A percentile compares a stretch with the other conserved stretches of the same genome.
Evolutionary conservation across 2,329 filamentous ascomycete species (phyloP).

Genomic region (Arthroderma sp.): DNA sequence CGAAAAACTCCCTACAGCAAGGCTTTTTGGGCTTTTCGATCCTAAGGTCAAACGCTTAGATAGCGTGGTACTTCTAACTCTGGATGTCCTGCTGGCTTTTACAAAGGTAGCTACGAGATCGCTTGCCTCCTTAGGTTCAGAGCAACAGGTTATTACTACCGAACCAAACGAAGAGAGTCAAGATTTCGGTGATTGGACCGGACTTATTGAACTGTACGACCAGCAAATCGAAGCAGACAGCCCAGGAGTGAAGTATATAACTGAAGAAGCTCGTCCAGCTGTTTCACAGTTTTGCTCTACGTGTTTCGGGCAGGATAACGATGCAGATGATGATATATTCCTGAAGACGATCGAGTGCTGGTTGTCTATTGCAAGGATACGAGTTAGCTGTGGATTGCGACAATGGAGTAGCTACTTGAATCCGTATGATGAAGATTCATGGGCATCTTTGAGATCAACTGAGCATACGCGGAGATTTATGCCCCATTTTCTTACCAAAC

Average conservation of each 20-base stretch:
- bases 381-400: conserved; percentile 34
- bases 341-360: conserved; percentile 42
- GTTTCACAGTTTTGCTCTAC: conserved; percentile 46
- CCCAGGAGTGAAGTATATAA: conserved; percentile 21
- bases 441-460: conserved; percentile 33
- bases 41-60: conserved; percentile 32
- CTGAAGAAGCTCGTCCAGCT: conserved; percentile 34
- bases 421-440: conserved; percentile 39
- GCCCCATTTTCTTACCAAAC: conserved; percentile 32
- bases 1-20: conserved; percentile 30
- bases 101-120: conserved; percentile 17
- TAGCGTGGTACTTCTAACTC: conserved; percentile 34
- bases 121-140: conserved; percentile 10
- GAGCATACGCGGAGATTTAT: conserved; percentile 36
- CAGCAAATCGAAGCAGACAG: conserved; percentile 17
- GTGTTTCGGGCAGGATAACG: conserved; percentile 45
- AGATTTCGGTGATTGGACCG: conserved; percentile 48
- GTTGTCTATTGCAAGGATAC: conserved; percentile 35
- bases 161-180: conserved; percentile 46
- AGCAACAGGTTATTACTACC: conserved; percentile 11
- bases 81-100: conserved; percentile 37
- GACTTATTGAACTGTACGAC: conserved; percentile 35
- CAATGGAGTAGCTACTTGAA: conserved; percentile 46
- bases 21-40: conserved; percentile 41
- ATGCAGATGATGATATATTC: conserved; percentile 42